These are phyloP conservation scores for Xylaria sp. DNA, from an alignment of 2,329 filamentous ascomycete genomes.

Conservation along the genomic window DNA sequence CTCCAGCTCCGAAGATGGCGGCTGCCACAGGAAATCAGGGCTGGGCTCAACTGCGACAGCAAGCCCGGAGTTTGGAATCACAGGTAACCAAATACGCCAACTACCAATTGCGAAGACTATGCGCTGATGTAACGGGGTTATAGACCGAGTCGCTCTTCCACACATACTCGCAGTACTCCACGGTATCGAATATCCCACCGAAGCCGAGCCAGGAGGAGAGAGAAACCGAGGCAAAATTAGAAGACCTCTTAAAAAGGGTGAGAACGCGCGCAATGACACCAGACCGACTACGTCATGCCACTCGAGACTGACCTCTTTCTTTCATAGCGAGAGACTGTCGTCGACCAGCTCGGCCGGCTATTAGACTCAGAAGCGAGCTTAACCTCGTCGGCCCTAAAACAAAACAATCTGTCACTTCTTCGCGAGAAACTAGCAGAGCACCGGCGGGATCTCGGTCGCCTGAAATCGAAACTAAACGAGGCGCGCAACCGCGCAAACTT, in stretches of 20 bases:
- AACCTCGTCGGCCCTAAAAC: conserved; percentile 92
- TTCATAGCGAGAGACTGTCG: conserved; percentile 79
- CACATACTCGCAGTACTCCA: conserved; percentile 90
- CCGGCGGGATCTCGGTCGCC: conserved; percentile 80
- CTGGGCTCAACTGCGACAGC: conserved; percentile 95
- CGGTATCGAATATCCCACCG: conserved; percentile 79
- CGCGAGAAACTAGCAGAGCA: conserved; percentile 91
- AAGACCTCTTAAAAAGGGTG: conserved; percentile 87
- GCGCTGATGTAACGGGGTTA: conserved; percentile 21
- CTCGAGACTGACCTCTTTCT: conserved; percentile 30
- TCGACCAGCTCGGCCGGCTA: conserved; percentile 84
- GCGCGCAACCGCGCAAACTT: conserved; percentile 90
- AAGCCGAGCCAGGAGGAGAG: conserved; percentile 89
- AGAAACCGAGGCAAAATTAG: conserved; percentile 80
- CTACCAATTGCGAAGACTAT: neutral
- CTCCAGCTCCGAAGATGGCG: conserved; percentile 56
- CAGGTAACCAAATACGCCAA: conserved; percentile 69
- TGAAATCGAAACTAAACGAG: conserved; percentile 78
- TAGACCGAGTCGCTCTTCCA: conserved; percentile 88
- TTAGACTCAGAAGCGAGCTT: conserved; percentile 92
- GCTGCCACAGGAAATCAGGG: conserved; percentile 68
- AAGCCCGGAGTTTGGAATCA: conserved; percentile 87
- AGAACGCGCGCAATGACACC: conserved; percentile 31
- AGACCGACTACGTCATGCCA: neutral
- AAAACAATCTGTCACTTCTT: conserved; percentile 92